Evolutionary conservation across 2,329 filamentous ascomycete species (phyloP).

Genomic region (Falciphora oryzae): DNA sequence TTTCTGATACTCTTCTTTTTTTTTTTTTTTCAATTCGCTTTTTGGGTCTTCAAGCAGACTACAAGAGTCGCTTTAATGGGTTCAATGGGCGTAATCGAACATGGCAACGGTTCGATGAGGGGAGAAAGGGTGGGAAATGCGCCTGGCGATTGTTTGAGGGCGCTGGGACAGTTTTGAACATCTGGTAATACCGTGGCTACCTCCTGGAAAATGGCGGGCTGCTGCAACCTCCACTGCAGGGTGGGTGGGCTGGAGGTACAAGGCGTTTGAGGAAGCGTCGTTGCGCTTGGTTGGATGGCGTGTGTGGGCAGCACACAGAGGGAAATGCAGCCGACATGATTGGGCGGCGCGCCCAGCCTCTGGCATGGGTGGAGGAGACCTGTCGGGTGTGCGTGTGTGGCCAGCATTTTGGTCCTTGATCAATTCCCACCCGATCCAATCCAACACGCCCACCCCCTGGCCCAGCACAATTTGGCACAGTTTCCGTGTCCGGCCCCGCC

Average conservation of each 20-base stretch:
- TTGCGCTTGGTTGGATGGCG: not conserved
- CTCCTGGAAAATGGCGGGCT: not conserved
- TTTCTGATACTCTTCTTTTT: conserved; percentile 13
- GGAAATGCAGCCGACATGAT: not conserved
- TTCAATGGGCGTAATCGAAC: conserved; percentile 49
- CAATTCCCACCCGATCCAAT: conserved; percentile 1
- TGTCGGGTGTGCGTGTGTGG: not conserved
- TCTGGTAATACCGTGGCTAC: not conserved
- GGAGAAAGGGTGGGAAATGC: conserved; percentile 26
- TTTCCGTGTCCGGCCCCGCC: not conserved
- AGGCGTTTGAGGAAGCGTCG: not conserved
- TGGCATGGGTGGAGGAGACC: not conserved
- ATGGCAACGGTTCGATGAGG: conserved; percentile 48
- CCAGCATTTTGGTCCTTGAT: not conserved
- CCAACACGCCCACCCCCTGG: not conserved
- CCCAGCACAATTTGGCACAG: conserved; percentile 1
- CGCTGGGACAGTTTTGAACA: conserved; percentile 29
- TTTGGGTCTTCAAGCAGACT: conserved; percentile 42
- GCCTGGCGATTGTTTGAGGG: conserved; percentile 21
- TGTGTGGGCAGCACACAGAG: not conserved
- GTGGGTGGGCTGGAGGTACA: not conserved
- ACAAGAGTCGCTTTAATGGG: conserved; percentile 44
- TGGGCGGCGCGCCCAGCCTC: not conserved
- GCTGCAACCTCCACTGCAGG: conserved; percentile 1
- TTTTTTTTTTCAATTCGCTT: not conserved